Evolutionary conservation across 257 asterid genomes (phyloP).

Genomic region (Solanum neorickii): DNA sequence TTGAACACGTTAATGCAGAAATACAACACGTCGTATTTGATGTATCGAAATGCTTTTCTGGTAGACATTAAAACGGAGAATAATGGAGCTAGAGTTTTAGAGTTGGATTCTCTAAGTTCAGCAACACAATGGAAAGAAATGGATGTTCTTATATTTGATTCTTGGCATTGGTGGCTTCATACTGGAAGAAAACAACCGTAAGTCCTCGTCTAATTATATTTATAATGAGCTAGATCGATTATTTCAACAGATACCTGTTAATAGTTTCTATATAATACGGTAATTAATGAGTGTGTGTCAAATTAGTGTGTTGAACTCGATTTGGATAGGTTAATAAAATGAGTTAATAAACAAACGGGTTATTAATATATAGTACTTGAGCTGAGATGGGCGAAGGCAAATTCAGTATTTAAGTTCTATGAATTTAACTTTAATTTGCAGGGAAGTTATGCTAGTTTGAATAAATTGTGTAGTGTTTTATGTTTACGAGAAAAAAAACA

Average conservation of each 20-base stretch:
- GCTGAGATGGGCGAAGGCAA: neutral
- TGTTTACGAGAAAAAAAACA: neutral
- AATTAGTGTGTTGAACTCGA: neutral
- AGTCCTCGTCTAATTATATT: neutral
- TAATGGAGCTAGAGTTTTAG: slow-evolving; percentile 10
- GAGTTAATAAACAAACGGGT: neutral
- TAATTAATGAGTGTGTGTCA: too few relatives aligned
- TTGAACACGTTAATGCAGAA: slow-evolving; percentile 4
- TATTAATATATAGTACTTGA: too few relatives aligned
- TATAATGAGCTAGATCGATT: neutral
- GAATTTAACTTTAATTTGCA: neutral
- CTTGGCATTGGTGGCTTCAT: slow-evolving; percentile 65
- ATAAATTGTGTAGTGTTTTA: neutral
- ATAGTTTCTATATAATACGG: neutral
- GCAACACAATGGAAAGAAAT: slow-evolving; percentile 20
- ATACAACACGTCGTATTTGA: slow-evolving; percentile 15
- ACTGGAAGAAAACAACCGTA: slow-evolving; percentile 52
- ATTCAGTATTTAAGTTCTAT: neutral
- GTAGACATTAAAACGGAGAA: slow-evolving; percentile 16
- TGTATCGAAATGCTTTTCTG: slow-evolving; percentile 19
- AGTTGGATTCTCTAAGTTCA: slow-evolving; percentile 18
- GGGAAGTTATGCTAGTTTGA: neutral
- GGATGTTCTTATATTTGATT: slow-evolving; percentile 27
- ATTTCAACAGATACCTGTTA: neutral
- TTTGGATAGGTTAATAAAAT: neutral